Base-by-base conservation (phyloP, 2,329 filamentous ascomycete species). In the Cercospora brassicicola region DNA sequence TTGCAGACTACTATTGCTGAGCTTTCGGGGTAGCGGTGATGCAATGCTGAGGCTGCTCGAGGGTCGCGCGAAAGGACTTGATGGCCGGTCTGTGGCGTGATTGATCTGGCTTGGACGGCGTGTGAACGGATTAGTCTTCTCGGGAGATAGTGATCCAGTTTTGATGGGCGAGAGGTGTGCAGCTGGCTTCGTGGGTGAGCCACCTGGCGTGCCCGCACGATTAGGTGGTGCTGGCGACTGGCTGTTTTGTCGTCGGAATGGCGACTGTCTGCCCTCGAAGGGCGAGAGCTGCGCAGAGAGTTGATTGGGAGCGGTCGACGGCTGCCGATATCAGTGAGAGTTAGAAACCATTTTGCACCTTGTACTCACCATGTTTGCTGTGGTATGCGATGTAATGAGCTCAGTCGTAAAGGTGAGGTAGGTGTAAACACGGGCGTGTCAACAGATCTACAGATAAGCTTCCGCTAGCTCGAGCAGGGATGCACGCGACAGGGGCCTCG, bases 141-240 rank as follows among this genome's bases (percentile, higher is more conserved):
- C 75, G 13, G 75, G 73, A n/a, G 75, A 76, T n/a, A 76, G 63
- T 3, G 68, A 73, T 59, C 63, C 66, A n/a, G 66, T 51, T 55
- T 73, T 76, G 4, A 70, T 69, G 9, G 75, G 74, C 11, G 76
- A 78, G 8, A 71, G 64, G 10, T 59, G 63, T 18, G 74, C 69
- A 48, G 71, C 59, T 8, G 65, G 51, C 62, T 82, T 82, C 13
- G 80, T 75, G 20, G 80, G 81, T 45, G 81, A 83, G 59, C 74
- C 76, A 59, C 73, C 78, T 4, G 81, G 79, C 11, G 81, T 82
- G n/a, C 76, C 75, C 30, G 77, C 78, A 15, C 72, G 70, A 26
- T 69, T 64, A 33, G 59, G 53, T 7, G 71, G 74, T 57, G 73
- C 73, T 67, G 74, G 75, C 45, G 71, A 77, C n/a, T 67, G 71